Base-by-base conservation (phyloP, 352 stramenopile genomes). In the Phytophthora melonis region DNA sequence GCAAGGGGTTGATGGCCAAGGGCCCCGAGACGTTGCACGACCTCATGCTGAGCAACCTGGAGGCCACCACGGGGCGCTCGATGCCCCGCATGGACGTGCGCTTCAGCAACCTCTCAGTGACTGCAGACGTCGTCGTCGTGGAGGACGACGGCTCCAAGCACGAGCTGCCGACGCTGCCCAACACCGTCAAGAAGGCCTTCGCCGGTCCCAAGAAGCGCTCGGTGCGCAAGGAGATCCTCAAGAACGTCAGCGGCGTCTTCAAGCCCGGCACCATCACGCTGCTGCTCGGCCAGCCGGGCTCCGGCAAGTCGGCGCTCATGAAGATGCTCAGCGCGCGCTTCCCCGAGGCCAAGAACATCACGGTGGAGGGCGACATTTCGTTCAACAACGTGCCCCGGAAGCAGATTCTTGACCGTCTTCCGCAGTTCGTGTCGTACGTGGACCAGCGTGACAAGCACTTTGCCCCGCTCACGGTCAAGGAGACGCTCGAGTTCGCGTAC, bases 51-150 rank as follows among this genome's bases (percentile, higher is more conserved):
- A 27, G 53, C 34, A 70, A 67, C 39, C 39, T 83, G 11, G 61
- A 84, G 61, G 56, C 62, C 7, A 50, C 77, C 19, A 56, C 78
- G 14, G 80, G 74, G 0, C 74, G 62, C 2, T 58, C 52, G 0
- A 64, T 87, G 67, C 80, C 80, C 19, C 76, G 80, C 50, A 75
- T 84, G 68, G 81, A 88, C 50, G 74, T 87, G 18, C 80, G 80
- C 25, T 85, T 87, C 73, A 72, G 62, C 27, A 72, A 83, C 61
- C 58, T 87, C 9, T 83, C 78, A 5, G 41, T 84, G 39, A 66
- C 75, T 16, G 80, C 80, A 1, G 75, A 81, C 59, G 66, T 81
- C 9, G 63, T 77, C 3, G 63, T 79, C 16, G 67, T 65, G 1
- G 72, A 82, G 19, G 64, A 73, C 58, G 54, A 78, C 27, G 34